Base-by-base conservation (phyloP, 768 basidiomycete genomes). In the Lactarius akahatsu region DNA sequence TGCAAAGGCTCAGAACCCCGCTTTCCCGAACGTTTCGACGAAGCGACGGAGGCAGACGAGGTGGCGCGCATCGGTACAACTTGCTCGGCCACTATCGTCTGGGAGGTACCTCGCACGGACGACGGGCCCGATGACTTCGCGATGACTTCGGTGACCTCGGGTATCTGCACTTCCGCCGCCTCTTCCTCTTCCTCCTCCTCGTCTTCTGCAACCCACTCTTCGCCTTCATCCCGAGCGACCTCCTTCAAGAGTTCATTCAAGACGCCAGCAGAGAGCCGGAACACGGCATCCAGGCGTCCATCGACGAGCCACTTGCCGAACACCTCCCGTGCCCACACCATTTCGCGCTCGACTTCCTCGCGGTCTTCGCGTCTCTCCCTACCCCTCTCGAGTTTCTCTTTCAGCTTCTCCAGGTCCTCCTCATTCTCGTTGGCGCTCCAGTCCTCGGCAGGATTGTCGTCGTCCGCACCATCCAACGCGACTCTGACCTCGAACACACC, bases 401-500 rank as follows among this genome's bases (percentile, higher is more conserved):
- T 61, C 11, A 69, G 65, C 41, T 67, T 62, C 55, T 69, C 69
- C 15, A 69, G 40, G 20, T 69, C 69, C 56, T 67, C 68, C 41
- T 69, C 68, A 3, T 43, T 56, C 36, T 69, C 68, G 32, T 61
- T 67, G 26, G 57, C 61, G 23, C 61, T 66, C 60, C 61, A 67
- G 26, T 67, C 68, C 1, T 68, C 66, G 16, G 50, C 26, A 3
- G n/a, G 30, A 26, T 57, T 61, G 36, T 64, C 62, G 41, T 68
- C 66, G 8, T 68, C 62, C 3, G 40, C 54, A 18, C 62, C 69
- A 43, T 69, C 62, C 32, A 52, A 28, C n/a, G 40, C 34, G 0
- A 62, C 60, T 26, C 62, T 69, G 36, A 69, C 68, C 23, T 69
- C 68, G 38, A 66, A 71, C 8, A 71, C 68, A 26, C 70, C 70